Percentiles rank a stretch among this genome's conserved stretches.
These are phyloP conservation scores for Coemansia sp. DNA, from an alignment of 192 early-diverging fungal genomes.

Conservation along the genomic window DNA sequence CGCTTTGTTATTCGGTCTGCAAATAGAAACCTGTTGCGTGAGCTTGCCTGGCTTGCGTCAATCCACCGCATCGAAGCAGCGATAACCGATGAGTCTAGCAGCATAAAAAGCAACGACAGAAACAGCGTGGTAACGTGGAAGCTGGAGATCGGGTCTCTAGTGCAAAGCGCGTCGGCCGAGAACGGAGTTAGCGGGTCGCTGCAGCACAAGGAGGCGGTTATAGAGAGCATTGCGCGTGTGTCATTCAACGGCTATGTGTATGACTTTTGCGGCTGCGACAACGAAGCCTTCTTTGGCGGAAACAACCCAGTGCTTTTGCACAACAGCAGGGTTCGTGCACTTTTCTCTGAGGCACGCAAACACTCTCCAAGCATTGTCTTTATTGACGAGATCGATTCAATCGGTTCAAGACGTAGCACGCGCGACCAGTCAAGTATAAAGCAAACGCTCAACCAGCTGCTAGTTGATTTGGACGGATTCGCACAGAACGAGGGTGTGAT, in stretches of 20 bases:
- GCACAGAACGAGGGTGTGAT: slow-evolving; percentile 94
- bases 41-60: slow-evolving; percentile 48
- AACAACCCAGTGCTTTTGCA: slow-evolving; percentile 53
- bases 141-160: slow-evolving; percentile 17
- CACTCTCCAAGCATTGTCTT: slow-evolving; percentile 90
- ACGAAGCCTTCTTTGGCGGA: slow-evolving; percentile 57
- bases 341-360: slow-evolving; percentile 70
- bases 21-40: slow-evolving; percentile 28
- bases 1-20: slow-evolving; percentile 7
- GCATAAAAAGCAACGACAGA: background rate
- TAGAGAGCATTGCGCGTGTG: slow-evolving; percentile 42
- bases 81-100: background rate
- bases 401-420: slow-evolving; percentile 88
- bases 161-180: background rate
- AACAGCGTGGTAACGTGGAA: background rate
- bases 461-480: slow-evolving; percentile 99
- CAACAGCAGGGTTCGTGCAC: slow-evolving; percentile 54
- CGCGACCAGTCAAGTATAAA: slow-evolving; percentile 97
- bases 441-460: slow-evolving; percentile 96
- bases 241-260: slow-evolving; percentile 43
- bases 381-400: slow-evolving; percentile 99
- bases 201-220: slow-evolving; percentile 20
- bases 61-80: slow-evolving; percentile 34
- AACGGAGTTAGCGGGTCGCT: background rate
- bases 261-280: slow-evolving; percentile 55